Conservation (phyloP, 75 land plant species). For the Larix kaempferi region DNA sequence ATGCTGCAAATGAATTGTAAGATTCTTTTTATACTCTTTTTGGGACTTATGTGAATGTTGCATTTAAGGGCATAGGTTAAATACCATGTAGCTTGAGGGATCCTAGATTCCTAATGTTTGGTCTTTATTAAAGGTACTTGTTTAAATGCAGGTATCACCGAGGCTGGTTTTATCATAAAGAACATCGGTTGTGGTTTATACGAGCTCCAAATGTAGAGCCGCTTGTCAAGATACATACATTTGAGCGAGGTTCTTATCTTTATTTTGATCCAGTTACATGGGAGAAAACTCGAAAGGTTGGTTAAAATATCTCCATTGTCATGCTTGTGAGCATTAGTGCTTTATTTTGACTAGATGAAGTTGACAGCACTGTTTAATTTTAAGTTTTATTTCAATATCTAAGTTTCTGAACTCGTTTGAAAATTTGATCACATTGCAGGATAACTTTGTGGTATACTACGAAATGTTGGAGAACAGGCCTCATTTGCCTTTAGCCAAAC, state of each 20-base stretch:
- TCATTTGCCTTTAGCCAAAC: constrained; percentile 22
- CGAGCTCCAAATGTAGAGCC: constrained; percentile 66
- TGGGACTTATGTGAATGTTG: not conserved
- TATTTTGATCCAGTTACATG: constrained; percentile 78
- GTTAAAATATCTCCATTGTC: not conserved
- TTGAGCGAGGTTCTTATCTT: constrained; percentile 80
- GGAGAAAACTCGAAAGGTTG: constrained; percentile 74
- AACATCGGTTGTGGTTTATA: constrained; percentile 63
- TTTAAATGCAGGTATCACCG: constrained; percentile 43
- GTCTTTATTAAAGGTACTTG: not conserved
- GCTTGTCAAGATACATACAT: constrained; percentile 53
- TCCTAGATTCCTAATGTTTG: not conserved
- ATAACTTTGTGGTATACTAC: constrained; percentile 76
- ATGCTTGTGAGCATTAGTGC: not conserved
- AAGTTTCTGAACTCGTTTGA: not conserved
- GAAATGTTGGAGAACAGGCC: constrained; percentile 75
- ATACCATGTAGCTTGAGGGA: not conserved
- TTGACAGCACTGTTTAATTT: not conserved
- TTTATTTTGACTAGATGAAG: not conserved
- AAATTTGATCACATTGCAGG: constrained; percentile 38
- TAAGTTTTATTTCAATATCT: not conserved
- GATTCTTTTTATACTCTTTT: constrained; percentile 16
- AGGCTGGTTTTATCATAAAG: constrained; percentile 89
- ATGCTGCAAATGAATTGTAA: constrained; percentile 96
- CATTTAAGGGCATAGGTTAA: not conserved